These are phyloP conservation scores for Physcomitrium patens DNA, from an alignment of 225 moss, liverwort and hornwort species.

Conservation along the genomic window DNA sequence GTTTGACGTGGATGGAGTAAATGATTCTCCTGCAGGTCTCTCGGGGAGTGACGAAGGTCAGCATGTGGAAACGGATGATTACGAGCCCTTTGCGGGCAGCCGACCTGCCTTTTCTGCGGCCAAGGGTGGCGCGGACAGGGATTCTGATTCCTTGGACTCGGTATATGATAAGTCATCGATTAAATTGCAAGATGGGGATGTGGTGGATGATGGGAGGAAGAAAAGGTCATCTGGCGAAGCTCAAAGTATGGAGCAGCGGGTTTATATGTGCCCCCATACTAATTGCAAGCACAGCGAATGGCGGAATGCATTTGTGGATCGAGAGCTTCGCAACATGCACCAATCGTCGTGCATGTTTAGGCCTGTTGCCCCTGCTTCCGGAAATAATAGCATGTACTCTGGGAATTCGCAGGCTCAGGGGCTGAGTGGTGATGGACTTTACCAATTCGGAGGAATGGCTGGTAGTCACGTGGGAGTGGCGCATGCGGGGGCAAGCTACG, in stretches of 20 bases:
- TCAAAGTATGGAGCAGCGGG: constrained; percentile 52
- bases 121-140: constrained; percentile 44
- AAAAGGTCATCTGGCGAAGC: constrained; percentile 61
- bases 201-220: constrained; percentile 55
- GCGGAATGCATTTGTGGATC: constrained; percentile 72
- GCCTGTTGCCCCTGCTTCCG: constrained; percentile 38
- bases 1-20: constrained; percentile 86
- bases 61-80: constrained; percentile 81
- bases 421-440: constrained; percentile 42
- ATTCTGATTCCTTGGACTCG: constrained; percentile 69
- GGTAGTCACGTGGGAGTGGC: constrained; percentile 36
- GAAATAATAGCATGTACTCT: constrained; percentile 28
- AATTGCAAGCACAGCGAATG: constrained; percentile 81
- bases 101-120: constrained; percentile 50
- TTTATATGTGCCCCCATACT: constrained; percentile 69
- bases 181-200: constrained; percentile 69
- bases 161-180: constrained; percentile 63
- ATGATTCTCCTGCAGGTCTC: constrained; percentile 61
- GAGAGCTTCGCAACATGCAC: constrained; percentile 73
- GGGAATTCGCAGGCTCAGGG: constrained; percentile 46
- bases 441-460: constrained; percentile 49
- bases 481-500: constrained; percentile 38
- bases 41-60: constrained; percentile 74
- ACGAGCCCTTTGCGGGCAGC: constrained; percentile 63
- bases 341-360: constrained; percentile 59